phyloP scores from a whole-genome alignment of 2,329 filamentous ascomycete species.

The Epichloe scottii region DNA sequence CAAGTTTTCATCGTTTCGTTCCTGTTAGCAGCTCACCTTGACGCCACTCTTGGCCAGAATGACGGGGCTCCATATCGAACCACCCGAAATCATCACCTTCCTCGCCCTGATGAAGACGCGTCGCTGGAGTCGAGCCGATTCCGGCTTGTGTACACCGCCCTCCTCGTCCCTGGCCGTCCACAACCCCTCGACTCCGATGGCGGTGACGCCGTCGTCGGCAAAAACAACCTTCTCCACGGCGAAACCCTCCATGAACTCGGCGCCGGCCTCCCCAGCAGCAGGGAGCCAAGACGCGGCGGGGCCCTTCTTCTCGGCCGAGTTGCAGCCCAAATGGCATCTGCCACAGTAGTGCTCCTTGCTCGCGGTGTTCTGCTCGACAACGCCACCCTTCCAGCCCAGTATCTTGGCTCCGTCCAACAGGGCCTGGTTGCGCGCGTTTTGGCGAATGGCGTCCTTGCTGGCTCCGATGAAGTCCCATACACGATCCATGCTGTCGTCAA shows the following conservation, averaged over 20 bases:
- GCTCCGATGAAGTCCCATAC: conserved; percentile 74
- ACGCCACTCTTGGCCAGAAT: conserved; percentile 68
- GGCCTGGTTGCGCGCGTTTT: conserved; percentile 59
- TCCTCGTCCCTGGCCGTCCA: conserved; percentile 62
- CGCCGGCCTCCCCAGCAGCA: conserved; percentile 64
- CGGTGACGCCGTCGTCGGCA: conserved; percentile 41
- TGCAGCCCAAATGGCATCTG: conserved; percentile 47
- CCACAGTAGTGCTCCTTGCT: conserved; percentile 64
- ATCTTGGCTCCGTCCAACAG: conserved; percentile 65
- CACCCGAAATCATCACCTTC: conserved; percentile 66
- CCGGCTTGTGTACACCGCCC: conserved; percentile 41
- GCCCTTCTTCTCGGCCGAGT: conserved; percentile 63
- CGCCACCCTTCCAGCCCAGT: conserved; percentile 57
- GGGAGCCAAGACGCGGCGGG: conserved; percentile 66
- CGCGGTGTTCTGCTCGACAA: conserved; percentile 70
- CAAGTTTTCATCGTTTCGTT: background rate
- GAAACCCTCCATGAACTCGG: conserved; percentile 76
- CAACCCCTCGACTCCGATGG: conserved; percentile 57
- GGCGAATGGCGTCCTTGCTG: conserved; percentile 48
- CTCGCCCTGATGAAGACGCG: conserved; percentile 64
- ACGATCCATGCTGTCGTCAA: conserved; percentile 66
- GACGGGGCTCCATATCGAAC: conserved; percentile 64
- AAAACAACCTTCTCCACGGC: conserved; percentile 60
- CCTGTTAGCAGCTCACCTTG: conserved; percentile 29
- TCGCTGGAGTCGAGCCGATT: conserved; percentile 36